Evolutionary conservation across 2,329 filamentous ascomycete genomes (phyloP), one percentile per base, ranked within the genome.

Genomic region (Diaporthe eres): DNA sequence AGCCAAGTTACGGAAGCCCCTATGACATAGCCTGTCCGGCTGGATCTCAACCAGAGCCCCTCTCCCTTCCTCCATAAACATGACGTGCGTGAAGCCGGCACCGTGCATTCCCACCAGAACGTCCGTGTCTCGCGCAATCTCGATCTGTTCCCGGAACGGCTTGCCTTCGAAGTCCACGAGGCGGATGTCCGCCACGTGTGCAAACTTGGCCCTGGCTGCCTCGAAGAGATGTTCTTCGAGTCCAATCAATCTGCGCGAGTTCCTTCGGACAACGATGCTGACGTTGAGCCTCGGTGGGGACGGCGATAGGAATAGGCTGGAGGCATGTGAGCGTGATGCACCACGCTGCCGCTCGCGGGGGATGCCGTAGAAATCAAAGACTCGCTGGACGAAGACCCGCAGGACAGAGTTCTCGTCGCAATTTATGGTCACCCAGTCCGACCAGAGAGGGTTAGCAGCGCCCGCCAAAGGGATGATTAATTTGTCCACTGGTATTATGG

Each of bases 21-120:
- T 82, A 75, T 84, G 80, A 28, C 80, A 77, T 25, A 86, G 75
- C 9, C 80, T 80, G 3, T 78, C 75, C 4, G 86, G 86, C 44
- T 84, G 78, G 39, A 88, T 86, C 80, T 88, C 86, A 8, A 87
- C 83, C 12, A 88, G 77, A 28, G 82, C 82, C 6, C 78, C 78
- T 2, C 80, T 80, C 8, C 79, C 78, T 44, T 80, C 79, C 0
- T 78, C 82, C 76, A 87, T 80, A 74, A 87, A 88, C 77, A 88
- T 82, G 1, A 78, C 77, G 76, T 87, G 85, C 6, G 86, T 85
- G 22, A 87, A 79, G 0, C 85, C 86, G 0, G 85, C 85, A 57
- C 86, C 86, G 78, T 88, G 86, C 2, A 86, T 83, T 42, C 85
- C 85, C 8, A 86, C 82, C 12, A 88, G 80, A 22, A 87, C 77